These are phyloP conservation scores for Fusarium sp. DNA, from an alignment of 2,329 filamentous ascomycete species.

Conservation along the genomic window DNA sequence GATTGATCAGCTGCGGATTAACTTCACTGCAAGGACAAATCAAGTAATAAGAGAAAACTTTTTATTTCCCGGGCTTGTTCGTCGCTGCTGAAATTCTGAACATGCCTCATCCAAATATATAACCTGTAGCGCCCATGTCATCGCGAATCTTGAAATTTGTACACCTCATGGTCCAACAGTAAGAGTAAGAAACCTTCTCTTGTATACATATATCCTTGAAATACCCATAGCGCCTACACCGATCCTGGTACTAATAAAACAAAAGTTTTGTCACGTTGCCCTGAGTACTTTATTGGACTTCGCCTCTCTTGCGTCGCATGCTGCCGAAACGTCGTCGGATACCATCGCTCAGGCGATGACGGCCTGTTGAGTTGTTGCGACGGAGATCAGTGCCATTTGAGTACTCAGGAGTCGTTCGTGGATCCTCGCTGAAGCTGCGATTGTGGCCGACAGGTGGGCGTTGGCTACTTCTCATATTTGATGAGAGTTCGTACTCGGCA, in stretches of 20 bases:
- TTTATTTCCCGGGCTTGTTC: conserved; percentile 13
- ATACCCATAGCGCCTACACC: conserved; percentile 17
- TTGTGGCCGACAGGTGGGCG: conserved; percentile 53
- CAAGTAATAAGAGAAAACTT: conserved; percentile 3
- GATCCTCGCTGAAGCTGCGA: conserved; percentile 60
- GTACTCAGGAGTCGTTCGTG: conserved; percentile 44
- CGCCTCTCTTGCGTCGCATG: conserved; percentile 60
- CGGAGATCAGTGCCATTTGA: conserved; percentile 48
- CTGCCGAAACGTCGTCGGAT: conserved; percentile 68
- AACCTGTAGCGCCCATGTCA: conserved; percentile 17
- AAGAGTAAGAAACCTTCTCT: conserved; percentile 9
- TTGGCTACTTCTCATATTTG: conserved; percentile 45
- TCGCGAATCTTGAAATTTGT: conserved; percentile 17
- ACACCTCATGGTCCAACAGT: conserved; percentile 8
- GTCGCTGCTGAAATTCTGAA: background rate
- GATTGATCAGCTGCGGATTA: too few species aligned
- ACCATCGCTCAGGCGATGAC: conserved; percentile 61
- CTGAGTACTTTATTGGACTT: conserved; percentile 18
- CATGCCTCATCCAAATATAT: conserved; percentile 3
- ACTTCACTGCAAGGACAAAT: background rate
- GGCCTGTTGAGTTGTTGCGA: conserved; percentile 59
- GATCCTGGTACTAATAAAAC: conserved; percentile 7
- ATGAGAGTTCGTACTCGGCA: conserved; percentile 65
- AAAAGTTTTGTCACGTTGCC: background rate
- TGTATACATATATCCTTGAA: background rate